Evolutionary conservation across 208 protist species (phyloP).

Genomic region (Acanthamoeba healyi): DNA sequence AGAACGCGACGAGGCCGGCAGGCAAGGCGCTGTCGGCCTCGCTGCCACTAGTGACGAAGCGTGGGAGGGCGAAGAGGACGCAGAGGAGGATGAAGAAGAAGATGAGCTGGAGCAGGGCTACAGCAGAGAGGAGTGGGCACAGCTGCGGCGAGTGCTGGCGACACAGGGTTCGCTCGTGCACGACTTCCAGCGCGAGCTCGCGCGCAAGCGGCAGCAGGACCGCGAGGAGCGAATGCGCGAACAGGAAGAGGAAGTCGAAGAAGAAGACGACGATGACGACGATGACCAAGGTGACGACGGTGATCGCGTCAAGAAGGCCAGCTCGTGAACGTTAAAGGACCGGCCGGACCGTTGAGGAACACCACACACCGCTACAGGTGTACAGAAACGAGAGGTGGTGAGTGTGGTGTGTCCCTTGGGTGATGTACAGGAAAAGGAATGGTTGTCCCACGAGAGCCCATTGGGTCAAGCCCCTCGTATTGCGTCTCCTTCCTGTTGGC

Average conservation of each 20-base stretch:
- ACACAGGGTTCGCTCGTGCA: not conserved
- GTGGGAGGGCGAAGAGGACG: not conserved
- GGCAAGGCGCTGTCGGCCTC: not conserved
- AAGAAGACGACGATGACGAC: constrained; percentile 24
- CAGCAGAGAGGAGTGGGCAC: constrained; percentile 37
- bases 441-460: too few species aligned
- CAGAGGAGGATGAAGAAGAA: not conserved
- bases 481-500: too few species aligned
- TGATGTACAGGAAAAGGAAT: too few species aligned
- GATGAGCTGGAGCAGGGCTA: constrained; percentile 33
- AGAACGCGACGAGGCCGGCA: not conserved
- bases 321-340: not conserved
- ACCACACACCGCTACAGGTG: too few species aligned
- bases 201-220: constrained; percentile 31
- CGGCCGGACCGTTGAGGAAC: too few species aligned
- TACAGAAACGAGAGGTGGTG: too few species aligned
- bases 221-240: constrained; percentile 39
- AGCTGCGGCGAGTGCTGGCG: not conserved
- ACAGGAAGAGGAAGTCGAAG: constrained; percentile 21
- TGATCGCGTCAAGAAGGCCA: not conserved
- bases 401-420: too few species aligned
- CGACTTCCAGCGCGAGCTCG: constrained; percentile 44
- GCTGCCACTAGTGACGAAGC: not conserved
- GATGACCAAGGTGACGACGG: not conserved
- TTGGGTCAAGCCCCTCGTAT: too few species aligned